Base-by-base conservation (phyloP, 2,329 filamentous ascomycete species). In the Xylaria sp. region DNA sequence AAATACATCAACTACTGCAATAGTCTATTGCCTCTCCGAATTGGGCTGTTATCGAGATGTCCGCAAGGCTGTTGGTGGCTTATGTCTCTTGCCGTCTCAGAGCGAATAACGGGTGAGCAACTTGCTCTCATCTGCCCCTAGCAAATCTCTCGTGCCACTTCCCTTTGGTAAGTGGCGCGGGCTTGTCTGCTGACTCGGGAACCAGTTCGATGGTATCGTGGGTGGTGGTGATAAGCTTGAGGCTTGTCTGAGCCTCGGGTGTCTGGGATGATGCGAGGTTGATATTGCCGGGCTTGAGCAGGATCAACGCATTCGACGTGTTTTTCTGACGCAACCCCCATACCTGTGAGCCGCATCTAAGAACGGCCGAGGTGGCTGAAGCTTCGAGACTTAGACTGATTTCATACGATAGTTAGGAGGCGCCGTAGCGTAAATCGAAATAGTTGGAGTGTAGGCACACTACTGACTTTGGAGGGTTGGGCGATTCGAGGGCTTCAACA, bases 291-390 rank as follows among this genome's bases (percentile, higher is more conserved):
- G 76, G 79, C 30, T 80, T 76, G 36, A 90, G 80, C 3, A 91
- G 76, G 73, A 90, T 85, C 55, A 91, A 81, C n/a, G 86, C 85
- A 75, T 91, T 91, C 53, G 89, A 91, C 0, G 89, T 90, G 76
- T 90, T 90, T 76, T 90, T 90, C 74, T 90, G 89, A 34, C 86
- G 86, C 55, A 91, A 82, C 6, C 83, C 83, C 78, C 89, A 91
- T 18, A 83, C 85, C 72, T 83, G 85, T 61, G 80, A 77, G 3
- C 82, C 83, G 0, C 84, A 83, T 72, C 80, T 84, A 62, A 90
- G 82, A 48, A 89, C 76, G 30, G 87, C 87, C 13, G 82, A 81
- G n/a, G 82, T 78, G 25, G 84, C 80, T 23, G 85, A 85, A 13
- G 84, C 82, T 70, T 84, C 82, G 53, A 87, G 79, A 18, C 79